Evolutionary conservation across 2,329 filamentous ascomycete genomes (phyloP).

Genomic region (Nemania serpens): DNA sequence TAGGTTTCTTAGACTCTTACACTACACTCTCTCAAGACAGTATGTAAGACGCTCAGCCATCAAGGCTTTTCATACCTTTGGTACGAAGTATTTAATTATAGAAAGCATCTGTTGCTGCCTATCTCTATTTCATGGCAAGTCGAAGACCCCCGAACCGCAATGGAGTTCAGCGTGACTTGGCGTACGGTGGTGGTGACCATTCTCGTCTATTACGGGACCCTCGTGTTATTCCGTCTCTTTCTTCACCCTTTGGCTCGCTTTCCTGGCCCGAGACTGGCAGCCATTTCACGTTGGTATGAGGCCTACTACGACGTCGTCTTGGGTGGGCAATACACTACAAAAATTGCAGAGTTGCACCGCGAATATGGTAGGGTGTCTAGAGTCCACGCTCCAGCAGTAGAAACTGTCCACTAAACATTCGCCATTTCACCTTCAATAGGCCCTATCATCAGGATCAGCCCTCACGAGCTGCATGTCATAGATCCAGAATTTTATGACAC

Average conservation of each 20-base stretch:
- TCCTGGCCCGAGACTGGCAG: conserved; percentile 19
- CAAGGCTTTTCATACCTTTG: too few relatives aligned
- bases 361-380: conserved; percentile 30
- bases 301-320: conserved; percentile 33
- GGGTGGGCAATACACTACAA: conserved; percentile 32
- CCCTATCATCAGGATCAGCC: conserved; percentile 24
- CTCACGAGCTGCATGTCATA: conserved; percentile 16
- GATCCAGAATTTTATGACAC: conserved; percentile 17
- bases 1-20: too few relatives aligned
- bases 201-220: background rate
- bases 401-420: background rate
- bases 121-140: background rate
- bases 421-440: conserved; percentile 3
- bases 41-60: too few relatives aligned
- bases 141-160: background rate
- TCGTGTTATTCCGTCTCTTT: conserved; percentile 16
- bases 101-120: too few relatives aligned
- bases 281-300: conserved; percentile 25
- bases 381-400: background rate
- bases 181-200: background rate
- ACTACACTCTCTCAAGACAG: too few relatives aligned
- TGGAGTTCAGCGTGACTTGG: background rate
- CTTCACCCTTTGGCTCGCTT: conserved; percentile 25
- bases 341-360: conserved; percentile 33
- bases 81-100: too few relatives aligned